phyloP scores from a whole-genome alignment of 768 basidiomycete species.

The Tulasnella calospora region DNA sequence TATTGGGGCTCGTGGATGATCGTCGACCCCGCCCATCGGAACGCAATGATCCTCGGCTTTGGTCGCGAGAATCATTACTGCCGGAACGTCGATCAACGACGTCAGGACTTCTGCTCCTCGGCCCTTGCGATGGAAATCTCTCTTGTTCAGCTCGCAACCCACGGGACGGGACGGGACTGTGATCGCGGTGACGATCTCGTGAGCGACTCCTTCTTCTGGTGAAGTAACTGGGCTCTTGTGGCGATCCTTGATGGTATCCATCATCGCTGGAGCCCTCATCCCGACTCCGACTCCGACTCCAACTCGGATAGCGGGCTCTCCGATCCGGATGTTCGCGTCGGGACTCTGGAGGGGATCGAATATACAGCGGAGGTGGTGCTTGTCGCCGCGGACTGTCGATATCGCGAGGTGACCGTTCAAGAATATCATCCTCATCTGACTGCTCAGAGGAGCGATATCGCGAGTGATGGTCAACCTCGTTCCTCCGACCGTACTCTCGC shows the following conservation, averaged over 20 bases:
- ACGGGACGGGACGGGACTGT: neutral
- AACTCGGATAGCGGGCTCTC: neutral
- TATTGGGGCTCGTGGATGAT: neutral
- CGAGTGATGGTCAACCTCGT: neutral
- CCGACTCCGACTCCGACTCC: neutral
- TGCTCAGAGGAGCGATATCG: neutral
- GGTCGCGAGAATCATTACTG: neutral
- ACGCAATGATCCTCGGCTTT: neutral
- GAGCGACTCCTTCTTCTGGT: neutral
- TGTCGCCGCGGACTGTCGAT: neutral
- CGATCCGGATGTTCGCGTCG: neutral
- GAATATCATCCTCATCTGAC: constrained; percentile 1
- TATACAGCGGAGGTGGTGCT: too few species aligned
- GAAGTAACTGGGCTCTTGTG: too few species aligned
- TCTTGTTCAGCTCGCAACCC: neutral
- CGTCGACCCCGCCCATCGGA: neutral
- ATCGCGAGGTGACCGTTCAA: constrained; percentile 17
- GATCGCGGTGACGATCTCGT: neutral
- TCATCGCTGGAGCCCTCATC: neutral
- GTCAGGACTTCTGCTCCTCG: neutral
- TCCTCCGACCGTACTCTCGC: neutral
- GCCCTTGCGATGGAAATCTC: neutral
- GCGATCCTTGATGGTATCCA: too few species aligned
- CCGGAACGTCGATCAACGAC: neutral
- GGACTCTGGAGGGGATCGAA: neutral